Conservation (phyloP, 2,329 filamentous ascomycete genomes). For the Monilinia laxa region DNA sequence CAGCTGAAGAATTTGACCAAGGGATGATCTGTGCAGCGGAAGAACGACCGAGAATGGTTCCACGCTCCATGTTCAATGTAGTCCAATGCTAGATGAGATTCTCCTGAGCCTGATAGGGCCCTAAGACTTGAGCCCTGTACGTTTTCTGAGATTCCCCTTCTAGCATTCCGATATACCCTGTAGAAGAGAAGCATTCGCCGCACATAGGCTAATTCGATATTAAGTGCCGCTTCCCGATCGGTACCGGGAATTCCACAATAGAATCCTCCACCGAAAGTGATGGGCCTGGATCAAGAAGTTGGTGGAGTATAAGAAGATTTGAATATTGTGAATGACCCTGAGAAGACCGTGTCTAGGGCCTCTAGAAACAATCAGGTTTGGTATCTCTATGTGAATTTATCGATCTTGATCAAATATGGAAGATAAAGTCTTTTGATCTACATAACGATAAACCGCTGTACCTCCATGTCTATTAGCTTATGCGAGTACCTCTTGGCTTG, state of each 20-base stretch:
- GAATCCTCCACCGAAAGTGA: slow-evolving; percentile 14
- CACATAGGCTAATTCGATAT: slow-evolving; percentile 8
- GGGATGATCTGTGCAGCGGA: slow-evolving; percentile 23
- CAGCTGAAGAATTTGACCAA: slow-evolving; percentile 21
- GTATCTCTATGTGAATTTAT: neutral
- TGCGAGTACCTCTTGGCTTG: neutral
- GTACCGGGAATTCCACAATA: slow-evolving; percentile 5
- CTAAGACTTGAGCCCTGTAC: slow-evolving; percentile 11
- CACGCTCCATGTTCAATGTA: neutral
- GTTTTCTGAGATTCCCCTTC: neutral
- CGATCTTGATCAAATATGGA: neutral
- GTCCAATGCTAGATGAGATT: slow-evolving; percentile 7
- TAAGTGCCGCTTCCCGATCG: slow-evolving; percentile 15
- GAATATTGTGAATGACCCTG: no score
- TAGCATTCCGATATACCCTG: slow-evolving; percentile 1
- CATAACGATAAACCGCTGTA: neutral
- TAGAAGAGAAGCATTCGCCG: slow-evolving; percentile 1
- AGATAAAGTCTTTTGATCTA: neutral
- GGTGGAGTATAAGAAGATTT: slow-evolving; percentile 5
- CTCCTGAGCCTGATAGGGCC: neutral
- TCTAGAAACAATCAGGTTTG: neutral
- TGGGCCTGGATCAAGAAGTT: neutral
- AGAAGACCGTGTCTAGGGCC: neutral
- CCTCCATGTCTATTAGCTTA: neutral
- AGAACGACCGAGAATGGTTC: slow-evolving; percentile 12